Conservation (phyloP, 1,284 basidiomycete species). For the Puccinia novopanici region DNA sequence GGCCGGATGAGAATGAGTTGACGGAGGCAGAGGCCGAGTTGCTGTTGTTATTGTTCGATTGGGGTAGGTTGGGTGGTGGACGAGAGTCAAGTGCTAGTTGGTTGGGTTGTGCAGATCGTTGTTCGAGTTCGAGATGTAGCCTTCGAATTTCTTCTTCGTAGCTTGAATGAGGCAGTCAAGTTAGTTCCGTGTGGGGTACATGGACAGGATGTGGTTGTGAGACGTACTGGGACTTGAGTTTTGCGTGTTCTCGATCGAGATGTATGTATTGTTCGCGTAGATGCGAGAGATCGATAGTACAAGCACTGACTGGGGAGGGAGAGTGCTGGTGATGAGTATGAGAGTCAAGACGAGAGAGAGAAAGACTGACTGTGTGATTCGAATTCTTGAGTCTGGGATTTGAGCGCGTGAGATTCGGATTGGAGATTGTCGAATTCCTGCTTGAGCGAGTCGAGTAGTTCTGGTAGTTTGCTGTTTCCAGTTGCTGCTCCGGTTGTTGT, state of each 20-base stretch:
- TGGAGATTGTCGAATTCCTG: slow-evolving; percentile 42
- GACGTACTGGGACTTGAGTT: slow-evolving; percentile 47
- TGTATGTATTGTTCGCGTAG: slow-evolving; percentile 43
- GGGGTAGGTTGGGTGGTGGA: slow-evolving; percentile 21
- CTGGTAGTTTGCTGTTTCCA: background rate
- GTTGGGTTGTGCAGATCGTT: slow-evolving; percentile 31
- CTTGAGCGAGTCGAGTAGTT: slow-evolving; percentile 48
- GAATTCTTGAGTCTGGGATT: slow-evolving; percentile 43
- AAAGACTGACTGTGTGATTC: slow-evolving; percentile 34
- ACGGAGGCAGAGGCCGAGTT: background rate
- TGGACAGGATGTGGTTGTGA: background rate
- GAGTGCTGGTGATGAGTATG: no score
- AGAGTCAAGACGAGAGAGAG: background rate
- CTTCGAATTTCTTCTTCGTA: slow-evolving; percentile 49
- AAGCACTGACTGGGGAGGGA: slow-evolving; percentile 21
- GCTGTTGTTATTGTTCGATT: background rate
- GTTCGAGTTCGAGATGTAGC: slow-evolving; percentile 41
- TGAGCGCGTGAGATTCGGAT: slow-evolving; percentile 36
- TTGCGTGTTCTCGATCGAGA: slow-evolving; percentile 48
- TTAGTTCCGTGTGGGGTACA: background rate
- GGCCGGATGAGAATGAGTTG: background rate
- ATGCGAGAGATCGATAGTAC: slow-evolving; percentile 31
- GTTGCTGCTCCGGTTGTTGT: background rate
- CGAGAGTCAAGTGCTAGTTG: slow-evolving; percentile 3
- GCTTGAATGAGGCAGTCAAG: background rate